Evolutionary conservation across 306 rosid genomes (phyloP), one percentile per base, ranked within the genome.

Genomic region (Astragalus membranaceus): DNA sequence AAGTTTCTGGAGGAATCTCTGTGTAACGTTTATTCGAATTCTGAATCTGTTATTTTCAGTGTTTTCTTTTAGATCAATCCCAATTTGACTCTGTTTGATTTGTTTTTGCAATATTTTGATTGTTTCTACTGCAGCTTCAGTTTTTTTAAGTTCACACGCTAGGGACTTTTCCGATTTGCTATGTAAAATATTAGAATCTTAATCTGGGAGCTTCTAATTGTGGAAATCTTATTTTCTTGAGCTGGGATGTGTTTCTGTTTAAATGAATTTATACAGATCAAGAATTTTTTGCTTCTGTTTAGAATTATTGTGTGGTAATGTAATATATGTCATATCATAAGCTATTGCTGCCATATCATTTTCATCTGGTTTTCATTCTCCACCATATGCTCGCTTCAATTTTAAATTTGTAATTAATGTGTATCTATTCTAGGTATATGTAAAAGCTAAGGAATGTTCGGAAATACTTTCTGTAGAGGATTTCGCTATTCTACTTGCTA

Each of bases 401-500:
- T 73, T 77, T 54, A 14, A 33, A 49, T 16, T 72, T 79, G 32
- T 43, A 62, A 56, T 39, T 9, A 53, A 41, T 47, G 29, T 84
- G 35, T 67, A 10, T 30, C 69, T 81, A 94, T 8, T 30, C 69
- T 81, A 94, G 99, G 99, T 88, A 20, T 91, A 94, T 76, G 99
- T 76, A 1, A 94, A 85, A 77, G 97, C 97, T 23, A 94, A 94
- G 88, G 97, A 94, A 70, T 85, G 88, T 49, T 71, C 87, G 0
- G 92, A 86, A 49, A 82, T 80, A 59, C 76, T 87, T 64, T 87
- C 98, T 13, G 89, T 67, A 30, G 98, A 94, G 77, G 89, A 85
- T 30, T 94, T 90, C 75, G 94, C 98, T n/a, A 73, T 94, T 84
- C 5, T 20, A 33, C 98, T 94, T 75, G 96, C 96, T 8, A 87